Conservation (phyloP, 2,329 filamentous ascomycete species). For the Myriosclerotinia curreyana region DNA sequence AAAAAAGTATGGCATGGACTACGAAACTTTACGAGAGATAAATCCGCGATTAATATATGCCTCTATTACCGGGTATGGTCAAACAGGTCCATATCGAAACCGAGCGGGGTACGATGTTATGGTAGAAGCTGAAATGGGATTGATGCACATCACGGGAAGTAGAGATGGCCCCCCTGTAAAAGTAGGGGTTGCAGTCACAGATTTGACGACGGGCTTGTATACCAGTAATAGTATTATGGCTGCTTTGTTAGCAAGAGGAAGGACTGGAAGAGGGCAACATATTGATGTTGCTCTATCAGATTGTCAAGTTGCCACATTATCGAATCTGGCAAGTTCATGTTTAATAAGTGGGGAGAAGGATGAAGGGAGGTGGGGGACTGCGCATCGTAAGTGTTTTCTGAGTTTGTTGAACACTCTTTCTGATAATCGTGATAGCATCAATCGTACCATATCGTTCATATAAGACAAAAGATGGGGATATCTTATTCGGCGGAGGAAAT, state of each 20-base stretch:
- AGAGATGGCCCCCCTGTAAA: constrained; percentile 91
- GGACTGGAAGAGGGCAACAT: constrained; percentile 80
- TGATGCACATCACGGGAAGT: constrained; percentile 97
- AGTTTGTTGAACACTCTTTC: too few species aligned
- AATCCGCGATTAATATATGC: constrained; percentile 90
- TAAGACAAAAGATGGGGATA: constrained; percentile 66
- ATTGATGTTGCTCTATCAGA: constrained; percentile 90
- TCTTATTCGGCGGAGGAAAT: constrained; percentile 71
- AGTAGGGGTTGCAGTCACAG: constrained; percentile 94
- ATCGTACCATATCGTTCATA: constrained; percentile 95
- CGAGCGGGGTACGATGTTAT: constrained; percentile 97
- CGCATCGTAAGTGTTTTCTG: constrained; percentile 65
- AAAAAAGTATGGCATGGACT: constrained; percentile 90
- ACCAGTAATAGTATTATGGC: constrained; percentile 96
- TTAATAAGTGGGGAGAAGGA: constrained; percentile 86
- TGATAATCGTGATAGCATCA: constrained; percentile 57
- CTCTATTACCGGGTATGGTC: constrained; percentile 94
- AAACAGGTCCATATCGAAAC: constrained; percentile 84
- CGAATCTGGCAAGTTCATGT: constrained; percentile 93
- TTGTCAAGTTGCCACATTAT: constrained; percentile 88
- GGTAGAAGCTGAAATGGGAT: constrained; percentile 96
- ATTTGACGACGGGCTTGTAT: constrained; percentile 92
- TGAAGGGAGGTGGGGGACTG: constrained; percentile 89
- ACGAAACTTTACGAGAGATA: constrained; percentile 71
- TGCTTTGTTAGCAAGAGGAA: constrained; percentile 71